phyloP scores from a whole-genome alignment of 2,329 filamentous ascomycete genomes.

The Sphaerulina vaccinii region DNA sequence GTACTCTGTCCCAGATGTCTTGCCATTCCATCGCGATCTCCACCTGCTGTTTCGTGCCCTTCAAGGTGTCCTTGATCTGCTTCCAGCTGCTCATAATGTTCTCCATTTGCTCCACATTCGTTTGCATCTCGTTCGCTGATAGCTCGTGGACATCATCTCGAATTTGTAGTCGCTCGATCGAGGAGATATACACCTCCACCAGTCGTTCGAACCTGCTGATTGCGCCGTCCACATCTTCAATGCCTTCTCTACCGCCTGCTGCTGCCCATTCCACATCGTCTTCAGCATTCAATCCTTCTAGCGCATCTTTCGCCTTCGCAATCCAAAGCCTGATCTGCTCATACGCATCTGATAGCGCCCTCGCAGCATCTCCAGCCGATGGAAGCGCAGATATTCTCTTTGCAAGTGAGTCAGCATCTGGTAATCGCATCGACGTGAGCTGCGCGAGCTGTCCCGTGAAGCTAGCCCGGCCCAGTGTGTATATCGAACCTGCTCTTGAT shows the following conservation, averaged over 20 bases:
- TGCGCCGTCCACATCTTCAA: constrained; percentile 66
- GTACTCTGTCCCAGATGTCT: constrained; percentile 88
- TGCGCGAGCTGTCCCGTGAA: constrained; percentile 93
- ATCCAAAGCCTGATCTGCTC: constrained; percentile 96
- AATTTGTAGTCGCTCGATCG: constrained; percentile 87
- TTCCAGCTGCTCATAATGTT: constrained; percentile 80
- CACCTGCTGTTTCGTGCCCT: constrained; percentile 81
- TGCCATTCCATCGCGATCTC: constrained; percentile 99
- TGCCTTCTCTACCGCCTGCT: constrained; percentile 78
- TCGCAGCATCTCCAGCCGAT: constrained; percentile 78
- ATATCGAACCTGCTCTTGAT: constrained; percentile 78
- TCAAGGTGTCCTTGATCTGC: constrained; percentile 73
- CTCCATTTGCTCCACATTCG: constrained; percentile 86
- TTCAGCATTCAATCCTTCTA: constrained; percentile 85
- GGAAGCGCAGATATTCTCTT: constrained; percentile 81
- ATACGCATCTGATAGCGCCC: constrained; percentile 78
- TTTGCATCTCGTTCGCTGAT: constrained; percentile 67
- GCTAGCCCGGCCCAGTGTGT: constrained; percentile 86
- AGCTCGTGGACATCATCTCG: constrained; percentile 74
- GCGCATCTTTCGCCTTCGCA: constrained; percentile 82
- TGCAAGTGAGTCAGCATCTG: constrained; percentile 79
- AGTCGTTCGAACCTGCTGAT: constrained; percentile 83
- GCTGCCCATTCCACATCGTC: constrained; percentile 97
- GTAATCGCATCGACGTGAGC: constrained; percentile 84
- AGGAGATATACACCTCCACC: constrained; percentile 86